phyloP scores from a whole-genome alignment of 352 stramenopile genomes.

The Globisporangium middletonii region DNA sequence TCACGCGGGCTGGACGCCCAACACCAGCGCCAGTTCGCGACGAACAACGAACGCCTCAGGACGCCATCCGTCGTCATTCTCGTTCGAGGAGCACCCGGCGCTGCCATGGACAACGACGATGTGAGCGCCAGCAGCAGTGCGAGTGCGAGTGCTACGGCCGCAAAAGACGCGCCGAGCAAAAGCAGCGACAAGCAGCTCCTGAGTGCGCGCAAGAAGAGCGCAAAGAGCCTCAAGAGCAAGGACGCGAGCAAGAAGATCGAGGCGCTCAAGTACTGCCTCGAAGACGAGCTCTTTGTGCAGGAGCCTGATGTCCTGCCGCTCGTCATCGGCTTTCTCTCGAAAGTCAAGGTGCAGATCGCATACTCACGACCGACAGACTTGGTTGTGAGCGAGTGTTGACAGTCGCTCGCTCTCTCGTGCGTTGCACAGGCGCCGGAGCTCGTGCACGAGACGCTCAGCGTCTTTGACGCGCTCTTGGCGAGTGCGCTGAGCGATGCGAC shows the following conservation, averaged over 20 bases:
- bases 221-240: slow-evolving; percentile 65
- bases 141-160: neutral
- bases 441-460: slow-evolving; percentile 26
- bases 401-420: neutral
- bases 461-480: slow-evolving; percentile 22
- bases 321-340: slow-evolving; percentile 39
- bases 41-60: too few relatives aligned
- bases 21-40: too few relatives aligned
- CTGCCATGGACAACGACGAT: too few relatives aligned
- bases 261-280: slow-evolving; percentile 38
- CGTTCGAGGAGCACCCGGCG: too few relatives aligned
- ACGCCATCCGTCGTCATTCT: too few relatives aligned
- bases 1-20: too few relatives aligned
- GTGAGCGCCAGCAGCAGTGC: neutral
- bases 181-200: slow-evolving; percentile 22
- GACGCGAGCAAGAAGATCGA: slow-evolving; percentile 58
- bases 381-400: neutral
- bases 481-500: neutral
- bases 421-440: slow-evolving; percentile 23
- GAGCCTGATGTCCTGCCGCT: slow-evolving; percentile 47
- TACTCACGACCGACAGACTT: neutral
- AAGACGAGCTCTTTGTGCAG: slow-evolving; percentile 52
- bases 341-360: slow-evolving; percentile 35
- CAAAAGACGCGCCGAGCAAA: neutral
- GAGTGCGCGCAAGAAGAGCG: slow-evolving; percentile 44